Evolutionary conservation across 208 protist species (phyloP).

Genomic region (Lotmaria passim): DNA sequence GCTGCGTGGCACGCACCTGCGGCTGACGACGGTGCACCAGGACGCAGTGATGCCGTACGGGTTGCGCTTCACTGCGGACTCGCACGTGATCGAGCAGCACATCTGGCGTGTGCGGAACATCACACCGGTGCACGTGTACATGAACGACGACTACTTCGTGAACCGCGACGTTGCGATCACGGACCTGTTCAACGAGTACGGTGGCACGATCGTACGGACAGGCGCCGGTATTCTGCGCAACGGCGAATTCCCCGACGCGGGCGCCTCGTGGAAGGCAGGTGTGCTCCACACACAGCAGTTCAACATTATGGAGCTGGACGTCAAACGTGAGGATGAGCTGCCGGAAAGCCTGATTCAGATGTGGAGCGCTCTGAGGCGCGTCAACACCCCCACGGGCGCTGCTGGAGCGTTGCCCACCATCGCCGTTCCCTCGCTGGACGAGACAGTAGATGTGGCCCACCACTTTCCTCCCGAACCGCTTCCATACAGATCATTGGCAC

Average conservation of each 20-base stretch:
- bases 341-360: no score
- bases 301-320: slow-evolving; percentile 25
- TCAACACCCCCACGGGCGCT: no score
- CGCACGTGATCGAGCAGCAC: slow-evolving; percentile 58
- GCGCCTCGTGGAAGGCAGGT: slow-evolving; percentile 13
- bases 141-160: slow-evolving; percentile 83
- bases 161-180: slow-evolving; percentile 56
- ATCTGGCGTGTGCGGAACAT: slow-evolving; percentile 60
- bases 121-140: slow-evolving; percentile 61
- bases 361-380: no score
- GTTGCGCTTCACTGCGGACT: slow-evolving; percentile 54
- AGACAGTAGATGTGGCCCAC: not conserved
- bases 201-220: slow-evolving; percentile 57
- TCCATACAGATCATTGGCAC: no score
- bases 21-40: slow-evolving; percentile 71
- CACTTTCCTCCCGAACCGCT: no score
- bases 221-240: slow-evolving; percentile 27
- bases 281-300: slow-evolving; percentile 24
- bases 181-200: slow-evolving; percentile 65
- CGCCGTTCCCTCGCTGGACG: not conserved
- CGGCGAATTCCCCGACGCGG: not conserved
- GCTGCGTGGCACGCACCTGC: slow-evolving; percentile 41
- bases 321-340: slow-evolving; percentile 20
- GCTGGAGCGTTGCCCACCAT: no score
- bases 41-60: slow-evolving; percentile 51